Evolutionary conservation across 2,329 filamentous ascomycete species (phyloP).

Genomic region (Cryphonectria nitschkei): DNA sequence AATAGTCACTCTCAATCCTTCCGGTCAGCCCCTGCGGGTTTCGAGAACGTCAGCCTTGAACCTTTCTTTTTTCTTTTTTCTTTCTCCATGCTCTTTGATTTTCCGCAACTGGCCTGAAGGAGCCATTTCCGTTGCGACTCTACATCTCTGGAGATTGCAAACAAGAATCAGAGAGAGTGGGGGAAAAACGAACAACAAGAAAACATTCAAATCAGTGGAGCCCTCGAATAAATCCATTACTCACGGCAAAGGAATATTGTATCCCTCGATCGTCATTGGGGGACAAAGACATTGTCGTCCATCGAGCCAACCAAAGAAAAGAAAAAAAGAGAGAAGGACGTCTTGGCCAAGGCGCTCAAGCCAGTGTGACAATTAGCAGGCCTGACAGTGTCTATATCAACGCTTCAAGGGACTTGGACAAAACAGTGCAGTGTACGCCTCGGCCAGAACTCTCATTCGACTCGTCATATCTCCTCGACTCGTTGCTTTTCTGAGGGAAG

Average conservation of each 20-base stretch:
- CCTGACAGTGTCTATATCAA: slow-evolving; percentile 9
- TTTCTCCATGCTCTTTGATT: background rate
- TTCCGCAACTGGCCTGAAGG: slow-evolving; percentile 6
- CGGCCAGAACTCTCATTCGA: slow-evolving; percentile 12
- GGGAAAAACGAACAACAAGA: background rate
- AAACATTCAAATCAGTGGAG: background rate
- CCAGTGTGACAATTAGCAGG: slow-evolving; percentile 9
- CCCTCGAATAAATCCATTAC: background rate
- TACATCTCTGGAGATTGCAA: slow-evolving; percentile 3
- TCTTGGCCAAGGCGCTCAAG: background rate
- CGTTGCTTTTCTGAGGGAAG: slow-evolving; percentile 15
- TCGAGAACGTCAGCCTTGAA: slow-evolving; percentile 14
- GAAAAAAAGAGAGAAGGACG: background rate
- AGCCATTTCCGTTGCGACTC: background rate
- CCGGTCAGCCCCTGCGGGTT: slow-evolving; percentile 3
- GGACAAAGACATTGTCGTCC: background rate
- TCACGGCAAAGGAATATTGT: background rate
- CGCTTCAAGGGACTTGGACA: slow-evolving; percentile 3
- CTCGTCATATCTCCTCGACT: slow-evolving; percentile 4
- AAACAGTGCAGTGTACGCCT: slow-evolving; percentile 10
- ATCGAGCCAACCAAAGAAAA: slow-evolving; percentile 2
- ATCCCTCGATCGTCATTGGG: background rate
- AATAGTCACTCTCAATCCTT: slow-evolving; percentile 25
- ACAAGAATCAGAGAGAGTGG: background rate
- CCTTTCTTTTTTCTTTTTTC: slow-evolving; percentile 13